A percentile compares a stretch with the other conserved stretches of the same genome.
phyloP scores from a whole-genome alignment of 768 basidiomycete species.

The Leccinum ochraceum region DNA sequence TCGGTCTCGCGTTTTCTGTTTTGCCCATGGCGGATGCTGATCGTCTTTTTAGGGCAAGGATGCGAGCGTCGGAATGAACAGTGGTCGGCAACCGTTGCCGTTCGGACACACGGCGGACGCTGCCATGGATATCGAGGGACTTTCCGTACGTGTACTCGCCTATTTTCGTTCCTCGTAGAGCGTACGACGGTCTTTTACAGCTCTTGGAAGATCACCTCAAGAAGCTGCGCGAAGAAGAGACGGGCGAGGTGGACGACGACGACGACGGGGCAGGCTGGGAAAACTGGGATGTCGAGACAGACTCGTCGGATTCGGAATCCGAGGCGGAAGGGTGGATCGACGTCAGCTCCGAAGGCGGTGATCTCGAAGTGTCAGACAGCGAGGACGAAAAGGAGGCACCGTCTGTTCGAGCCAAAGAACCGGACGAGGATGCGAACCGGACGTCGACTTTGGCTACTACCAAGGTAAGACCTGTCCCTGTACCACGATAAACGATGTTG shows the following conservation, averaged over 20 bases:
- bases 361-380: slow-evolving; percentile 80
- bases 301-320: slow-evolving; percentile 56
- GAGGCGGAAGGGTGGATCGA: slow-evolving; percentile 76
- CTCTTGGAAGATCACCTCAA: slow-evolving; percentile 87
- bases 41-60: slow-evolving; percentile 72
- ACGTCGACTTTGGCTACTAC: slow-evolving; percentile 76
- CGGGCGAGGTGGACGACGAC: slow-evolving; percentile 55
- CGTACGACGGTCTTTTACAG: slow-evolving; percentile 38
- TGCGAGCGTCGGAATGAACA: slow-evolving; percentile 73
- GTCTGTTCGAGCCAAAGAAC: slow-evolving; percentile 8
- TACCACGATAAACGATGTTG: neutral
- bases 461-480: slow-evolving; percentile 48
- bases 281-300: slow-evolving; percentile 86
- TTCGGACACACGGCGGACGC: slow-evolving; percentile 80
- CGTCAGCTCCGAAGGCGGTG: slow-evolving; percentile 68
- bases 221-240: slow-evolving; percentile 64
- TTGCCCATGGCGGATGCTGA: slow-evolving; percentile 2
- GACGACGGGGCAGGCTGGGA: slow-evolving; percentile 79
- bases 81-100: slow-evolving; percentile 65
- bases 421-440: slow-evolving; percentile 32
- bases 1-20: slow-evolving; percentile 35
- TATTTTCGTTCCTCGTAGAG: neutral
- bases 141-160: slow-evolving; percentile 58
- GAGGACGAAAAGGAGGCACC: slow-evolving; percentile 61
- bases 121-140: slow-evolving; percentile 86